Evolutionary conservation across 345 rosid species (phyloP), one percentile per base, ranked within the genome.

Genomic region (Cardamine occulta): DNA sequence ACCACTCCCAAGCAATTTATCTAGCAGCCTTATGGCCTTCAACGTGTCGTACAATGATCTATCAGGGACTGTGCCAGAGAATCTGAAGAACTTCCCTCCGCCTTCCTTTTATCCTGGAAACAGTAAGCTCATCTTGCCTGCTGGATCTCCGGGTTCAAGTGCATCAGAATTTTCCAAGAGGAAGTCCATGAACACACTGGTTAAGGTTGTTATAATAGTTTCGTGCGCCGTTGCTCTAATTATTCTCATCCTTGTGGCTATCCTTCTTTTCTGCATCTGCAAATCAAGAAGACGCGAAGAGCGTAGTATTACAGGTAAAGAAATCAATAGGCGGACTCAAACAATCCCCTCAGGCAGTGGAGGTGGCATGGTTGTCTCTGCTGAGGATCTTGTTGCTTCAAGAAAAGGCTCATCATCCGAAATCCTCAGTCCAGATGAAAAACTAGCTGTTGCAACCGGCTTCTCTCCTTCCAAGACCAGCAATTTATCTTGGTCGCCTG

Each of bases 51-150:
- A 85, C 73, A 95, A 95, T 72, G 89, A 92, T 83, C 87, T 95
- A 52, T 90, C 97, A 66, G 99, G 99, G 14, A 82, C 74, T 75
- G 96, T 92, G 74, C 97, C 99, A 35, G 97, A 89, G 80, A 92
- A 79, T 76, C 79, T 95, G 76, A 87, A 88, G 80, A 84, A 71
- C 77, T 92, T 90, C 73, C 92, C 94, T 48, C 74, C 72, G 18
- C 83, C 96, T 75, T 89, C 96, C n/a, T 95, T 92, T 81, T 86
- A 72, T 73, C 97, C 99, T 63, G 97, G 99, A 74, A 92, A 95
- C 74, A 32, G 70, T 15, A 80, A 79, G 70, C 86, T 95, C 76
- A 17, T 15, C 29, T 80, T 95, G 63, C 99, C 91, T 2, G 67
- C 79, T 54, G 82, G 74, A 34, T 73, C 82, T 24, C 63, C 88